Conservation (phyloP, 2,329 filamentous ascomycete genomes). For the Sporothrix curviconia region DNA sequence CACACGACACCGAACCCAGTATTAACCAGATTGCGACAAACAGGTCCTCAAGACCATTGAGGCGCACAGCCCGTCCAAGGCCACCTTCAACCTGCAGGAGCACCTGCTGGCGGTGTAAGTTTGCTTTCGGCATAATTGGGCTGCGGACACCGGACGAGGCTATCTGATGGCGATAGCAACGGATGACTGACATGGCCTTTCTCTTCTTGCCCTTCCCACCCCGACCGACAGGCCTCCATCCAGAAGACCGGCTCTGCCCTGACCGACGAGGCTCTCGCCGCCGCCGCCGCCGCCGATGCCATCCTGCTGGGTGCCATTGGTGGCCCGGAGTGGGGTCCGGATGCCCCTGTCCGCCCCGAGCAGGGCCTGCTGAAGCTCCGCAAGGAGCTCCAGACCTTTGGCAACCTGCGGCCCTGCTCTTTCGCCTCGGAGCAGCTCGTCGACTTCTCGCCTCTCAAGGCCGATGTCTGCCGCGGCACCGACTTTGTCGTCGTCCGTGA, state of each 20-base stretch:
- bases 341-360: slow-evolving; percentile 72
- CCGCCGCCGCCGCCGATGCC: slow-evolving; percentile 79
- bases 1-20: too few species aligned
- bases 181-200: background rate
- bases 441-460: slow-evolving; percentile 79
- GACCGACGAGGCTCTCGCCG: slow-evolving; percentile 73
- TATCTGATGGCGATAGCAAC: background rate
- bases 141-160: background rate
- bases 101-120: slow-evolving; percentile 85
- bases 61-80: slow-evolving; percentile 58
- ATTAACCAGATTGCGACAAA: background rate
- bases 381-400: slow-evolving; percentile 90
- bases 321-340: slow-evolving; percentile 94
- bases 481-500: slow-evolving; percentile 93
- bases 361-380: slow-evolving; percentile 85
- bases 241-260: slow-evolving; percentile 71
- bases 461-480: slow-evolving; percentile 74
- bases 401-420: slow-evolving; percentile 92
- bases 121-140: slow-evolving; percentile 17
- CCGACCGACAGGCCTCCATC: slow-evolving; percentile 66
- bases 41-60: slow-evolving; percentile 77
- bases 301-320: slow-evolving; percentile 91
- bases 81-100: slow-evolving; percentile 81
- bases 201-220: background rate
- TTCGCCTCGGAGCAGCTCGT: slow-evolving; percentile 85